Evolutionary conservation across 2,329 filamentous ascomycete species (phyloP).

Genomic region (Penicillium sp.): DNA sequence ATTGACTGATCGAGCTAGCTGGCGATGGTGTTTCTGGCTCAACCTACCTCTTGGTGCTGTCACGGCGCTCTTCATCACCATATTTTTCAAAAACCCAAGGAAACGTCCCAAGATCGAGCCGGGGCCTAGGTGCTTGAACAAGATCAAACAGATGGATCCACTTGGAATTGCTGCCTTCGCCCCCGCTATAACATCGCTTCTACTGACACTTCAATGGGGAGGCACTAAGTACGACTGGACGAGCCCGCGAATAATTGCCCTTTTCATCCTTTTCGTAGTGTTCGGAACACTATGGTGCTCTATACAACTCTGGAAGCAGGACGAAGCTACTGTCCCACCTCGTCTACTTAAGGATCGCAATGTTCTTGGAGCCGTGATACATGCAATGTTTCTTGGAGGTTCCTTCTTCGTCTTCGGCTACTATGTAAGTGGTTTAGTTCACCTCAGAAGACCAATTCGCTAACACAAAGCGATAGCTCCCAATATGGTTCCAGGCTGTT

Average conservation of each 20-base stretch:
- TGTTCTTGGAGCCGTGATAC: slow-evolving; percentile 50
- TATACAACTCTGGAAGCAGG: slow-evolving; percentile 49
- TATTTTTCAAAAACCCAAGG: slow-evolving; percentile 39
- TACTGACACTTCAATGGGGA: slow-evolving; percentile 57
- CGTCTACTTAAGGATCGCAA: slow-evolving; percentile 52
- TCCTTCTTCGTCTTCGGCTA: slow-evolving; percentile 54
- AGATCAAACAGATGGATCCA: slow-evolving; percentile 46
- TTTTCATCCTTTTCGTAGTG: slow-evolving; percentile 58
- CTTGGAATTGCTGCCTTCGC: slow-evolving; percentile 54
- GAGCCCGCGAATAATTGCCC: slow-evolving; percentile 52
- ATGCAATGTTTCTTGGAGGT: slow-evolving; percentile 51
- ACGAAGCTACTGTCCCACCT: slow-evolving; percentile 54
- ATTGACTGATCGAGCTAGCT: slow-evolving; percentile 49
- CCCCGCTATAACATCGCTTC: slow-evolving; percentile 52
- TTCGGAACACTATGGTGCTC: slow-evolving; percentile 51
- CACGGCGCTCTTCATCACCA: slow-evolving; percentile 40
- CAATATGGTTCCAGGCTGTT: slow-evolving; percentile 52
- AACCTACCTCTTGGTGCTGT: slow-evolving; percentile 46
- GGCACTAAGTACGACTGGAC: slow-evolving; percentile 54
- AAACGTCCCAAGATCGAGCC: slow-evolving; percentile 31
- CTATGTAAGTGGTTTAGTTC: slow-evolving; percentile 41
- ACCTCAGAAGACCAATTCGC: not conserved
- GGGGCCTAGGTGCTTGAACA: slow-evolving; percentile 26
- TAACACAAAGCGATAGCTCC: slow-evolving; percentile 39
- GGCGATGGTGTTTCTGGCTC: slow-evolving; percentile 54